Percentiles rank a stretch among this genome's conserved stretches.
Evolutionary conservation across 441 rosid genomes (phyloP).

Genomic region (Arabidopsis lyrata): DNA sequence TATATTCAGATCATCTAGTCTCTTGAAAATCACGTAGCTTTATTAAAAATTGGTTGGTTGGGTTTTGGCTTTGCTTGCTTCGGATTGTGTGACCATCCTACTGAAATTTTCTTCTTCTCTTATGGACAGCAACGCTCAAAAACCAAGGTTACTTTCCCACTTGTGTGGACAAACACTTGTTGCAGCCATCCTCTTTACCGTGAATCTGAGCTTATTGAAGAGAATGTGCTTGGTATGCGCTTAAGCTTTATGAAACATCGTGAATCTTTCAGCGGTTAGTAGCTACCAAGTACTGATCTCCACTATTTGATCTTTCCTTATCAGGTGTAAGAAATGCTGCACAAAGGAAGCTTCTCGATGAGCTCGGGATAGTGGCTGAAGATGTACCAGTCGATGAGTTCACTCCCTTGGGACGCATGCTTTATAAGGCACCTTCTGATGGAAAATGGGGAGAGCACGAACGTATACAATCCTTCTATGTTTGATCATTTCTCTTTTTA

Average conservation of each 20-base stretch:
- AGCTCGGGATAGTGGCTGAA: constrained; percentile 86
- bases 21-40: constrained; percentile 1
- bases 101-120: constrained; percentile 17
- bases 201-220: constrained; percentile 84
- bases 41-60: neutral
- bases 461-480: constrained; percentile 55
- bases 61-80: constrained; percentile 11
- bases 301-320: constrained; percentile 17
- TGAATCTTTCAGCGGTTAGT: neutral
- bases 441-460: constrained; percentile 99
- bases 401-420: constrained; percentile 73
- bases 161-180: constrained; percentile 99
- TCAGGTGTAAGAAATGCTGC: constrained; percentile 97
- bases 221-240: constrained; percentile 68
- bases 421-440: constrained; percentile 96
- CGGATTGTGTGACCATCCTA: neutral
- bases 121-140: constrained; percentile 86
- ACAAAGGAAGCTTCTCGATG: constrained; percentile 93
- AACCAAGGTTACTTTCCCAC: constrained; percentile 96
- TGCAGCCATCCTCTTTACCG: constrained; percentile 97
- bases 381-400: constrained; percentile 88
- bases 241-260: neutral
- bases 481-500: constrained; percentile 18
- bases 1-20: neutral
- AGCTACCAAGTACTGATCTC: neutral